Evolutionary conservation across 1,139 yeast genomes (phyloP).

Genomic region (Candida frijolesensis): DNA sequence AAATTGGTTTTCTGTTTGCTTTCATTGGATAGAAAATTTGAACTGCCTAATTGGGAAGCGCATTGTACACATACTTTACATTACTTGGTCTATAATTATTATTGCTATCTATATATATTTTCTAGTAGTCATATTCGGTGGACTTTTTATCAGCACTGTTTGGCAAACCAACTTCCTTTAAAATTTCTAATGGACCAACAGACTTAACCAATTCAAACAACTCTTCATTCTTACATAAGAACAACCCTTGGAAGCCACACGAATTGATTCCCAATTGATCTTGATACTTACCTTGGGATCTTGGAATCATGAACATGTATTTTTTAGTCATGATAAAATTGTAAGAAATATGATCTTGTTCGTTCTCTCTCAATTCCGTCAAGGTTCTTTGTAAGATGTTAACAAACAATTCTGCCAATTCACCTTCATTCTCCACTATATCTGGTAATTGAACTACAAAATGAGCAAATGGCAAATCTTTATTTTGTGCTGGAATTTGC

Average conservation of each 20-base stretch:
- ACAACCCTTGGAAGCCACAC: slow-evolving; percentile 76
- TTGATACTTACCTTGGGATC: slow-evolving; percentile 47
- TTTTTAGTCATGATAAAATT: slow-evolving; percentile 79
- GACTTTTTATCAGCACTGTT: slow-evolving; percentile 41
- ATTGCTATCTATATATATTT: not conserved
- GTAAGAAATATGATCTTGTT: slow-evolving; percentile 55
- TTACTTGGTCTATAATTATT: not conserved
- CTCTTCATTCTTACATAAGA: slow-evolving; percentile 73
- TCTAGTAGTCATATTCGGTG: slow-evolving; percentile 42
- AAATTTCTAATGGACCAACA: slow-evolving; percentile 48
- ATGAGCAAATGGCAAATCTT: slow-evolving; percentile 77
- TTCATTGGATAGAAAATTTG: slow-evolving; percentile 23
- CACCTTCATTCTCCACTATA: slow-evolving; percentile 40
- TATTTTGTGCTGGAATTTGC: slow-evolving; percentile 60
- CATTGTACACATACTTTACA: not conserved
- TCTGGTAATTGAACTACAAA: slow-evolving; percentile 69
- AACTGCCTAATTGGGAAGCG: slow-evolving; percentile 27
- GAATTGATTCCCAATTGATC: slow-evolving; percentile 69
- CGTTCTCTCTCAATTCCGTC: slow-evolving; percentile 62
- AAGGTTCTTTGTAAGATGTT: slow-evolving; percentile 71
- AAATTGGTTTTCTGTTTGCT: slow-evolving; percentile 18
- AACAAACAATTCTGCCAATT: slow-evolving; percentile 65
- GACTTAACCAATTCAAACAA: slow-evolving; percentile 40
- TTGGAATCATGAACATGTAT: slow-evolving; percentile 87
- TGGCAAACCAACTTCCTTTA: slow-evolving; percentile 67